Percentiles rank a stretch among this genome's conserved stretches.
These are phyloP conservation scores for Cyberlindnera mrakii DNA, from an alignment of 805 yeast genomes.

Conservation along the genomic window DNA sequence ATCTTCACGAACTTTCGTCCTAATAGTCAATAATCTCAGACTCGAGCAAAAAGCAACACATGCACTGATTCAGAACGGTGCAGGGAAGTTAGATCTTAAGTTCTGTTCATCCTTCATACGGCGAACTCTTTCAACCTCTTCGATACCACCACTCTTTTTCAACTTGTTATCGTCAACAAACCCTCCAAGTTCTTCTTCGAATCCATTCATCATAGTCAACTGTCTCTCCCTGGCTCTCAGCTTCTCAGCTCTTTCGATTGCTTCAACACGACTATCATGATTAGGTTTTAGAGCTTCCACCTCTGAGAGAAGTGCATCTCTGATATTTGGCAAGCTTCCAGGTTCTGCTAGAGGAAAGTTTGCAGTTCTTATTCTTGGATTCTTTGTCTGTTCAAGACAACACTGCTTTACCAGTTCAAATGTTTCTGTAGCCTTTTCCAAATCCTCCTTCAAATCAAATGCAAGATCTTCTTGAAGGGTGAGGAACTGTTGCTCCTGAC, in stretches of 20 bases:
- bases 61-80: constrained; percentile 12
- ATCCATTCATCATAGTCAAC: constrained; percentile 50
- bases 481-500: constrained; percentile 91
- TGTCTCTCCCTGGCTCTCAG: constrained; percentile 66
- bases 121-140: constrained; percentile 72
- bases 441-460: constrained; percentile 72
- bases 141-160: constrained; percentile 83
- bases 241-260: constrained; percentile 82
- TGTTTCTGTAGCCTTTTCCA: constrained; percentile 75
- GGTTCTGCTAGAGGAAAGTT: constrained; percentile 52
- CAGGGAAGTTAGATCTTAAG: constrained; percentile 44
- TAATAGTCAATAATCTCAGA: too few species aligned
- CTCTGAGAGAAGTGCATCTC: constrained; percentile 76
- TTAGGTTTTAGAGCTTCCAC: constrained; percentile 77
- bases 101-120: constrained; percentile 65
- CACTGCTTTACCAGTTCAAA: constrained; percentile 76
- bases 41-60: background rate
- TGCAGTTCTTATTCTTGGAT: constrained; percentile 34
- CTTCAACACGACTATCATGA: constrained; percentile 80
- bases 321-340: constrained; percentile 50
- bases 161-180: constrained; percentile 76
- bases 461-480: constrained; percentile 85
- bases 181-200: constrained; percentile 78
- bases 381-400: constrained; percentile 68
- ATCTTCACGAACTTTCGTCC: background rate